Evolutionary conservation across 108 stramenopile genomes (phyloP), one percentile per base, ranked within the genome.

Genomic region (Cyclotella cryptica): DNA sequence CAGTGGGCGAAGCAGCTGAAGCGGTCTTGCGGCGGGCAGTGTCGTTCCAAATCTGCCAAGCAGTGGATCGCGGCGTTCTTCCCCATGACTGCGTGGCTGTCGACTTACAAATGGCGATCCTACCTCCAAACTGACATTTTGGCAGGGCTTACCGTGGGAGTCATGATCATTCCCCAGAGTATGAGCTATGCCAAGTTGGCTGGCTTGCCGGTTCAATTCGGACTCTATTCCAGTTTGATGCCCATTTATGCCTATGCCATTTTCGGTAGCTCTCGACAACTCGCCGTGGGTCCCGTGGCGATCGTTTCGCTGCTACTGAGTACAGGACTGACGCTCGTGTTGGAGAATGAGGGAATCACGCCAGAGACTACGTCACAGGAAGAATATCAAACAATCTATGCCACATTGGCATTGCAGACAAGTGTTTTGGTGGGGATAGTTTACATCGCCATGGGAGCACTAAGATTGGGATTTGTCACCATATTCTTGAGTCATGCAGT

Each of bases 151-250:
- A 90, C 90, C 0, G 91, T 96, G 6, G 93, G 92, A 42, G 87
- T 96, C 69, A 94, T 97, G 93, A 82, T 92, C 30, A 87, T 97
- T 30, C 95, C 94, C 10, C 93, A 96, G 83, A 85, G 86, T 40
- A 92, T 97, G 91, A 79, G 84, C 44, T 97, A 98, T 84, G 95
- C 96, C 46, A 84, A 89, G 55, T 61, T 98, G 13, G 97, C 97
- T 41, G 88, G 90, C 19, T 65, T 98, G 18, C 92, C 93, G 7
- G 87, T 92, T 1, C 84, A 92, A 47, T 96, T 91, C 80, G 97
- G 97, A 24, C 77, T 98, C 44, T 97, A 97, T 86, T 82, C 91
- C 1, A 75, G 89, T 11, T 57, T 96, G 35, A 59, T 97, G 30
- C 94, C 97, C 6, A 54, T 91, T 68, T 73, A 82, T 58, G 83